Conservation (phyloP, 2,329 filamentous ascomycete species). For the Penicillium sp. region DNA sequence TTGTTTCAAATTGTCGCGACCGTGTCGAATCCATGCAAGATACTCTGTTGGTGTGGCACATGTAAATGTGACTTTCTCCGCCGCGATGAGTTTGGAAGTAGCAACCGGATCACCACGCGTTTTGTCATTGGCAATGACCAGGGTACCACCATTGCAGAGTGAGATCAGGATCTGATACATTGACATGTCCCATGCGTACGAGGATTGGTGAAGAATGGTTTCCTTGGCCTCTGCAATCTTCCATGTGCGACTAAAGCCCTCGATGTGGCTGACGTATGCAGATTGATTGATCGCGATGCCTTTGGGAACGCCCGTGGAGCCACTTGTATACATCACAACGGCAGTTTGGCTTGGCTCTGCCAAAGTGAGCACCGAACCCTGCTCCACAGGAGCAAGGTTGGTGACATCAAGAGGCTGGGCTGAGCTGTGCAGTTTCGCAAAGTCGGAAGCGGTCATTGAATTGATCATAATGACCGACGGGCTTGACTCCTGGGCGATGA, state of each 20-base stretch:
- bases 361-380: neutral
- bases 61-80: constrained; percentile 18
- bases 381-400: neutral
- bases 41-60: constrained; percentile 24
- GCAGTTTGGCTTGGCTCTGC: constrained; percentile 8
- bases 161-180: constrained; percentile 21
- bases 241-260: constrained; percentile 9
- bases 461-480: constrained; percentile 11
- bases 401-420: constrained; percentile 7
- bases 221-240: constrained; percentile 10
- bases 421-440: constrained; percentile 3
- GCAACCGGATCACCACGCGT: constrained; percentile 19
- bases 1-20: constrained; percentile 3
- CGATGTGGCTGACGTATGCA: constrained; percentile 14
- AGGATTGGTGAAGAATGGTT: constrained; percentile 24
- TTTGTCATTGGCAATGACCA: constrained; percentile 15
- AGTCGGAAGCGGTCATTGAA: constrained; percentile 6
- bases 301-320: constrained; percentile 21
- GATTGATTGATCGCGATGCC: constrained; percentile 15
- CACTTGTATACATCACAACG: constrained; percentile 22
- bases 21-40: constrained; percentile 15
- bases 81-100: constrained; percentile 16
- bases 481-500: constrained; percentile 19
- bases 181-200: constrained; percentile 24
- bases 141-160: constrained; percentile 17